These are phyloP conservation scores for Yarrowia galli DNA, from an alignment of 1,139 yeast species.

Conservation along the genomic window DNA sequence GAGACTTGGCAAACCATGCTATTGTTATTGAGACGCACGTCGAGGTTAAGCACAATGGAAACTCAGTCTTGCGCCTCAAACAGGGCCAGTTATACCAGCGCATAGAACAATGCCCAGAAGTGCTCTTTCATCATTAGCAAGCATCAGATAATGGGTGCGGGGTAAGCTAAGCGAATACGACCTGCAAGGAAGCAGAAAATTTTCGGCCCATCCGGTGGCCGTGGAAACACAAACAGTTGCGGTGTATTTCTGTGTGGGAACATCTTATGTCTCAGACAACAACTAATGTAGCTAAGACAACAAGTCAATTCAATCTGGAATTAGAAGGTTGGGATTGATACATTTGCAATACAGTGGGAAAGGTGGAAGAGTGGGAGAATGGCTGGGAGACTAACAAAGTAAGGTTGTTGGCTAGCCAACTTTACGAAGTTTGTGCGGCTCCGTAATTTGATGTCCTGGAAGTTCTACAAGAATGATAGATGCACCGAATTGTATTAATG, in stretches of 20 bases:
- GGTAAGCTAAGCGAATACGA: not conserved
- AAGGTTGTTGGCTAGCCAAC: no score
- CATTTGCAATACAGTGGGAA: no score
- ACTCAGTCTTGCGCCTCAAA: not conserved
- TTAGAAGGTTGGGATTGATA: no score
- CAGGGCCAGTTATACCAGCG: not conserved
- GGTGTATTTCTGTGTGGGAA: not conserved
- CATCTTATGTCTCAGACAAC: not conserved
- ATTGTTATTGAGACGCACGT: constrained; percentile 1
- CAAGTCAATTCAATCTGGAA: not conserved
- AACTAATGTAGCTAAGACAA: constrained; percentile 1
- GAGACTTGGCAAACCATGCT: not conserved
- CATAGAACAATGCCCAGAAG: not conserved
- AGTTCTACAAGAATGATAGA: not conserved
- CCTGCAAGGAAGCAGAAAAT: not conserved
- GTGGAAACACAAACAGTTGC: not conserved
- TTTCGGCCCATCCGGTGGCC: no score
- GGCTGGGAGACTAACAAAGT: no score
- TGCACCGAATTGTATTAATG: not conserved
- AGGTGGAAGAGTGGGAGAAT: no score
- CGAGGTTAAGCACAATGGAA: constrained; percentile 2
- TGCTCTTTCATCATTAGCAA: no score
- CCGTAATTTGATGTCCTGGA: no score
- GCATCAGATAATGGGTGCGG: not conserved
- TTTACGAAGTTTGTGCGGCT: no score